Conservation (phyloP, 2,329 filamentous ascomycete species). For the Herpotrichia juniperi region DNA sequence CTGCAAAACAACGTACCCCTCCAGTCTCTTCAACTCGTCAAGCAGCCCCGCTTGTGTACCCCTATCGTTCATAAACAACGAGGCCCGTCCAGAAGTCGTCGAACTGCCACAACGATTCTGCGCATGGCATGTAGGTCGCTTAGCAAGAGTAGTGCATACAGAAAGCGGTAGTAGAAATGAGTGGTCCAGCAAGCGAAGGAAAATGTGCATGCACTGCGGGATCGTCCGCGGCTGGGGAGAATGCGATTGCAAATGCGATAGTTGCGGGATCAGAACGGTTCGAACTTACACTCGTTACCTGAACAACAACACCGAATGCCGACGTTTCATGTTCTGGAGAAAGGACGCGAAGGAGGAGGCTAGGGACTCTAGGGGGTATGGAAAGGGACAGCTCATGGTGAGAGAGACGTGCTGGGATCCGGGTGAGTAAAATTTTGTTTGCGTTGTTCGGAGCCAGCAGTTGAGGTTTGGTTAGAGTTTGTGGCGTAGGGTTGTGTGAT, state of each 20-base stretch:
- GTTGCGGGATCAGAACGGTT: slow-evolving; percentile 31
- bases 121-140: slow-evolving; percentile 36
- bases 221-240: slow-evolving; percentile 28
- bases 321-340: slow-evolving; percentile 31
- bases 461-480: slow-evolving; percentile 6
- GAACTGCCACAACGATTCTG: slow-evolving; percentile 39
- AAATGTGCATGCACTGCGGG: slow-evolving; percentile 46
- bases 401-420: slow-evolving; percentile 25
- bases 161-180: slow-evolving; percentile 27
- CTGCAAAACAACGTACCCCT: slow-evolving; percentile 38
- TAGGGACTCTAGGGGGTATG: not conserved
- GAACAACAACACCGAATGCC: slow-evolving; percentile 32
- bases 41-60: slow-evolving; percentile 34
- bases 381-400: slow-evolving; percentile 25
- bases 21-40: slow-evolving; percentile 35
- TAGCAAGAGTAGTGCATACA: slow-evolving; percentile 29
- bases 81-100: slow-evolving; percentile 24
- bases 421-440: slow-evolving; percentile 15
- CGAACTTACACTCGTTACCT: slow-evolving; percentile 40
- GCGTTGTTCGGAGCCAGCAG: not conserved
- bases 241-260: slow-evolving; percentile 39
- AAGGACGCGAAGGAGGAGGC: slow-evolving; percentile 6
- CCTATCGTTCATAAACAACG: slow-evolving; percentile 4
- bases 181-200: slow-evolving; percentile 30
- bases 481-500: slow-evolving; percentile 9